These are phyloP conservation scores for Gonium pectorale DNA, from an alignment of 139 green algal genomes.

Conservation along the genomic window DNA sequence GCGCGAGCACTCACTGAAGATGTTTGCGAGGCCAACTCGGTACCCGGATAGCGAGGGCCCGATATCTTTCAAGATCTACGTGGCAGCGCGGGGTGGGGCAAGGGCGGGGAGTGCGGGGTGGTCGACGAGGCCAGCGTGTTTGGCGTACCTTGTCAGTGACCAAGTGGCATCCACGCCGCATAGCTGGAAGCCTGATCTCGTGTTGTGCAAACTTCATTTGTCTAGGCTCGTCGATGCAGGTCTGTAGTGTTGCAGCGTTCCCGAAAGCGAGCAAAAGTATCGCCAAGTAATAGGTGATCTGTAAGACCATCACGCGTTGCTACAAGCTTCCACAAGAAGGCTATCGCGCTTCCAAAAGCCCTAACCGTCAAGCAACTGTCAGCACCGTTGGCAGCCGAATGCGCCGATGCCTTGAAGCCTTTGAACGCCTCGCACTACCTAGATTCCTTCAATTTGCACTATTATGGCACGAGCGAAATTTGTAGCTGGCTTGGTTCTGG, in stretches of 20 bases:
- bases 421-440: not conserved
- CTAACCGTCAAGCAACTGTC: no score
- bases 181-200: conserved; percentile 54
- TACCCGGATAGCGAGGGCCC: conserved; percentile 35
- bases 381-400: no score
- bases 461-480: not conserved
- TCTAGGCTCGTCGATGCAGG: no score
- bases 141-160: conserved; percentile 56
- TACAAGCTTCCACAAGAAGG: no score
- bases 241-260: no score
- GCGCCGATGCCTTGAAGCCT: no score
- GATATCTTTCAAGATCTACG: conserved; percentile 62
- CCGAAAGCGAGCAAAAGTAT: no score
- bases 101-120: not conserved
- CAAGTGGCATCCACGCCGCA: conserved; percentile 64
- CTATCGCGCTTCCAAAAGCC: no score
- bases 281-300: no score
- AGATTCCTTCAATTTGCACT: no score
- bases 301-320: no score
- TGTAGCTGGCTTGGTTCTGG: not conserved
- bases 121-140: no score
- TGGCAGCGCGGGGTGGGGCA: not conserved
- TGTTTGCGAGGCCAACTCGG: conserved; percentile 60
- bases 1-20: conserved; percentile 66
- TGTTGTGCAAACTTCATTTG: conserved; percentile 50